Conservation (phyloP, 2,329 filamentous ascomycete species). For the Beauveria sp. region DNA sequence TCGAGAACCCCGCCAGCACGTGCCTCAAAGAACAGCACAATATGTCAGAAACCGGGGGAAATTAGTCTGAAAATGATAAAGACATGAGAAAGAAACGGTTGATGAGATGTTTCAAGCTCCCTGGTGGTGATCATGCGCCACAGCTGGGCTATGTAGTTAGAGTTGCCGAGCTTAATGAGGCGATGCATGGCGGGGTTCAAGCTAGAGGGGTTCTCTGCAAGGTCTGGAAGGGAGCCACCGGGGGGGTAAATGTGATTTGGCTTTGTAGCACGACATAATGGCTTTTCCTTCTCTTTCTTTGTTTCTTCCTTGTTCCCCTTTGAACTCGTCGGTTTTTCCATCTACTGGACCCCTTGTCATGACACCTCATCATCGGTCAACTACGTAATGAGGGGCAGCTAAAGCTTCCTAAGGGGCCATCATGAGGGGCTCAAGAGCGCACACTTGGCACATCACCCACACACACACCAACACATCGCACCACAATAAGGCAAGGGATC, state of each 20-base stretch:
- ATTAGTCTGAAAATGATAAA: neutral
- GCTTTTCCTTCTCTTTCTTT: neutral
- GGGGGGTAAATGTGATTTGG: no score
- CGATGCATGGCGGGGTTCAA: slow-evolving; percentile 1
- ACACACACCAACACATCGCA: neutral
- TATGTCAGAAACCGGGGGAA: neutral
- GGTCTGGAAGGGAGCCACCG: no score
- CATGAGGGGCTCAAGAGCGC: neutral
- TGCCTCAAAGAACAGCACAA: neutral
- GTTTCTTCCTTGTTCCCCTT: neutral
- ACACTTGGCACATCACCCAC: neutral
- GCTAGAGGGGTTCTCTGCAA: neutral
- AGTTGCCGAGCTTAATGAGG: slow-evolving; percentile 1
- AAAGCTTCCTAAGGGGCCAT: neutral
- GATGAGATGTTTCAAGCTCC: neutral
- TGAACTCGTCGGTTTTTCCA: neutral
- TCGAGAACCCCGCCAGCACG: neutral
- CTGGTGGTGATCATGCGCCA: neutral
- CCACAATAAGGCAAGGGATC: neutral
- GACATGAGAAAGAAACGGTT: neutral
- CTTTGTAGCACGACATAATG: neutral
- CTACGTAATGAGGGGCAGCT: slow-evolving; percentile 2
- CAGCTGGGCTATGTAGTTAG: neutral
- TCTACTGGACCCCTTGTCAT: neutral
- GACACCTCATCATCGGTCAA: neutral